A percentile compares a stretch with the other conserved stretches of the same genome.
These are phyloP conservation scores for Botrytis fragariae DNA, from an alignment of 2,329 filamentous ascomycete species.

Conservation along the genomic window DNA sequence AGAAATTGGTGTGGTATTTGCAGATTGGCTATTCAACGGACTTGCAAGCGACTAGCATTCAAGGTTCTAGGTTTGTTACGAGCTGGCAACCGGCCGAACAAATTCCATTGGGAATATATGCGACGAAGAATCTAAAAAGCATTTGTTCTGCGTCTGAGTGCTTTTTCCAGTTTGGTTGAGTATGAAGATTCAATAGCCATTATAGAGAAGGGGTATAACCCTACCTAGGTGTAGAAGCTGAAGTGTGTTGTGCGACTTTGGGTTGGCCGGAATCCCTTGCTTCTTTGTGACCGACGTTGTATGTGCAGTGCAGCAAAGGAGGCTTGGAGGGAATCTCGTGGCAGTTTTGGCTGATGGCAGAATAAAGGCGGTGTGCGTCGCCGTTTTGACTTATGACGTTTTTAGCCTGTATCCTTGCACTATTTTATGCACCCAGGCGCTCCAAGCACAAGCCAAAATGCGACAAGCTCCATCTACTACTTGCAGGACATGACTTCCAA, in stretches of 20 bases:
- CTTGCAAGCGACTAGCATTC: not conserved
- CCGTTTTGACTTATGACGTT: constrained; percentile 10
- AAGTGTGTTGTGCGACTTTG: not conserved
- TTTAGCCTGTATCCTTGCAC: constrained; percentile 5
- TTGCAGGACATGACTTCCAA: not conserved
- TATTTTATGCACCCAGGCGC: constrained; percentile 5
- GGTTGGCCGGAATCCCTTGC: not conserved
- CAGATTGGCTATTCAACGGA: not conserved
- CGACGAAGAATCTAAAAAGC: not conserved
- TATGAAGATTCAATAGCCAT: not conserved
- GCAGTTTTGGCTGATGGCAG: not conserved
- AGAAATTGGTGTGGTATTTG: not conserved
- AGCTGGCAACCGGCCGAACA: not conserved
- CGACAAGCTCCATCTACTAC: not conserved
- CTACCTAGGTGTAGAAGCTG: not conserved
- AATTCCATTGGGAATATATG: not conserved
- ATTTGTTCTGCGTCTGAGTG: not conserved
- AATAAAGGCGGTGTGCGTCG: not conserved
- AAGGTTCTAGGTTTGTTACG: too few species aligned
- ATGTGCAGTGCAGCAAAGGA: not conserved
- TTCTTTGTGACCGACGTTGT: not conserved
- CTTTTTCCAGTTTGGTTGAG: not conserved
- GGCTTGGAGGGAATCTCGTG: not conserved
- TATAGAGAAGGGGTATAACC: not conserved
- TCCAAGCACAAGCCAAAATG: not conserved